These are phyloP conservation scores for Ustilago loliicola DNA, from an alignment of 1,284 basidiomycete species.

Conservation along the genomic window DNA sequence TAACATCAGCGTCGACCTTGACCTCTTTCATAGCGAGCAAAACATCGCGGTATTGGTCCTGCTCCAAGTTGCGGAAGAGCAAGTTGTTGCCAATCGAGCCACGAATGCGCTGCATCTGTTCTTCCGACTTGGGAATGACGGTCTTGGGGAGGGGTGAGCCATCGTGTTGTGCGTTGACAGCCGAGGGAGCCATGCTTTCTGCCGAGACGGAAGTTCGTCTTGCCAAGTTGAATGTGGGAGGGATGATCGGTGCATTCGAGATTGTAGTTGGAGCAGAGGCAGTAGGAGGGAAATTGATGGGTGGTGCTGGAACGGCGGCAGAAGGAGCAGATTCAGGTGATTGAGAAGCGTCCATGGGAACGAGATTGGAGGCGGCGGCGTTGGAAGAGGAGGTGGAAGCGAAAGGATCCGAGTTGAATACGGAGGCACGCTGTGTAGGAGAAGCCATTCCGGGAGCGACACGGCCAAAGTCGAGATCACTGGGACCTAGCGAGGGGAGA, in stretches of 20 bases:
- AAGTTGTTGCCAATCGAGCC: slow-evolving; percentile 89
- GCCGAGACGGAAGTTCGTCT: slow-evolving; percentile 94
- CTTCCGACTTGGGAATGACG: slow-evolving; percentile 79
- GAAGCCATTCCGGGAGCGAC: slow-evolving; percentile 39
- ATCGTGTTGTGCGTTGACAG: slow-evolving; percentile 27
- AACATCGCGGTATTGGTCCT: slow-evolving; percentile 93
- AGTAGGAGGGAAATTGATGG: slow-evolving; percentile 22
- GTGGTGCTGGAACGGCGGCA: slow-evolving; percentile 5
- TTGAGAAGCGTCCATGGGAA: slow-evolving; percentile 30
- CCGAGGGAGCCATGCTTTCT: slow-evolving; percentile 86
- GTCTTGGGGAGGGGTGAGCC: slow-evolving; percentile 45
- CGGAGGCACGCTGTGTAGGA: slow-evolving; percentile 45
- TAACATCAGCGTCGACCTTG: slow-evolving; percentile 79
- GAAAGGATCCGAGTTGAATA: slow-evolving; percentile 46
- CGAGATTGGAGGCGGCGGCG: slow-evolving; percentile 17
- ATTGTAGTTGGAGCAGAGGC: slow-evolving; percentile 1
- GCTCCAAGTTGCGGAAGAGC: slow-evolving; percentile 94
- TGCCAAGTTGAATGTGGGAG: slow-evolving; percentile 79
- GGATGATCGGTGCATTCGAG: slow-evolving; percentile 69
- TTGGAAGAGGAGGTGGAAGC: slow-evolving; percentile 9
- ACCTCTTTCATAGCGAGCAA: slow-evolving; percentile 96
- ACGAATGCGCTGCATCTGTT: slow-evolving; percentile 89
- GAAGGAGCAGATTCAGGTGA: slow-evolving; percentile 18
- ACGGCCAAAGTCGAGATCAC: slow-evolving; percentile 29
- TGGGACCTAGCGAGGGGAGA: slow-evolving; percentile 20